Percentiles rank a stretch among this genome's conserved stretches.
phyloP scores from a whole-genome alignment of 805 yeast genomes.

The Cyberlindnera americana region DNA sequence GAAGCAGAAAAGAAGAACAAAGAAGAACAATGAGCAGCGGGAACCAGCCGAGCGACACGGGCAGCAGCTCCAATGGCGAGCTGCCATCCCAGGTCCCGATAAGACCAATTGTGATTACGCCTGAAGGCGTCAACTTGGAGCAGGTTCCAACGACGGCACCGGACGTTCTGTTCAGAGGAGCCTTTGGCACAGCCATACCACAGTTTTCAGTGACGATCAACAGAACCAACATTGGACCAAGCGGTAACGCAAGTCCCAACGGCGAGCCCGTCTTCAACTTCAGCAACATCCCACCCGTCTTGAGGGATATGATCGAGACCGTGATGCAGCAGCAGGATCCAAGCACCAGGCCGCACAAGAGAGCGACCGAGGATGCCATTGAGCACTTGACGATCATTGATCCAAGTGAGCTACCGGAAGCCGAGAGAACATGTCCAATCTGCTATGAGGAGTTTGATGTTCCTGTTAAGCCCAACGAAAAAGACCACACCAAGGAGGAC shows the following conservation, averaged over 20 bases:
- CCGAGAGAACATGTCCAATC: conserved; percentile 19
- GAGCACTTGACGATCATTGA: conserved; percentile 13
- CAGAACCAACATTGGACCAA: conserved; percentile 19
- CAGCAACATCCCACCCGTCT: conserved; percentile 14
- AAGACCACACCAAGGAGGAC: conserved; percentile 2
- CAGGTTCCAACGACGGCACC: conserved; percentile 15
- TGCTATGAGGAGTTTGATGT: conserved; percentile 22
- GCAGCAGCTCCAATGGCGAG: neutral
- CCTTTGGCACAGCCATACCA: conserved; percentile 15
- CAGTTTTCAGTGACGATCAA: conserved; percentile 19
- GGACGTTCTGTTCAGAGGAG: conserved; percentile 22
- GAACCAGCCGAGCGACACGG: neutral
- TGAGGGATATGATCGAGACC: conserved; percentile 16
- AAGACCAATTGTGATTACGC: conserved; percentile 10
- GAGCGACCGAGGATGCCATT: conserved; percentile 24
- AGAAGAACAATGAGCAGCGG: neutral
- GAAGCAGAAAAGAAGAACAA: too few relatives aligned
- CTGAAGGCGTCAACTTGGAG: conserved; percentile 12
- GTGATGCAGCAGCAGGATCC: conserved; percentile 6
- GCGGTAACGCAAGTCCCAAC: conserved; percentile 10
- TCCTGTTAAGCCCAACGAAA: neutral
- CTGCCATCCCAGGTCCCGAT: conserved; percentile 1
- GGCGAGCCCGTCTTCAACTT: conserved; percentile 19
- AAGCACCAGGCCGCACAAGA: conserved; percentile 7
- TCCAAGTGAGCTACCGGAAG: conserved; percentile 7